Percentiles rank a stretch among this genome's conserved stretches.
Evolutionary conservation across 2,329 filamentous ascomycete species (phyloP).

Genomic region (Diplodia scrobiculata): DNA sequence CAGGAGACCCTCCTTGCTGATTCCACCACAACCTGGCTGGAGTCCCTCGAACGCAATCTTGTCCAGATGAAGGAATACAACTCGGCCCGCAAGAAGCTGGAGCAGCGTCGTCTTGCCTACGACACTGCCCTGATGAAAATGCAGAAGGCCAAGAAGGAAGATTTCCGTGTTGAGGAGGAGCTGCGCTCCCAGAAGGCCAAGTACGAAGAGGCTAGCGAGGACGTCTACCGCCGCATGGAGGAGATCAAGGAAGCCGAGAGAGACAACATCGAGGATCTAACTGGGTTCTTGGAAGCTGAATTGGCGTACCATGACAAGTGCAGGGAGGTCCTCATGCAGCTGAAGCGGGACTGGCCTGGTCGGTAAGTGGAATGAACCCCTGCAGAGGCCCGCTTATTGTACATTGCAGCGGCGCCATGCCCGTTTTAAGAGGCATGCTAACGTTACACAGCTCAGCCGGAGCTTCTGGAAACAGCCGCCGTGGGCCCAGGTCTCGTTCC

Average conservation of each 20-base stretch:
- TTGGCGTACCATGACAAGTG: constrained; percentile 90
- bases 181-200: constrained; percentile 88
- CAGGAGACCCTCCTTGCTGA: constrained; percentile 81
- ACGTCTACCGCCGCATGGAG: constrained; percentile 88
- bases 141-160: constrained; percentile 90
- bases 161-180: constrained; percentile 91
- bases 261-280: constrained; percentile 78
- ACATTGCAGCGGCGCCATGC: constrained; percentile 35
- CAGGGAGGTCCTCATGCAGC: constrained; percentile 73
- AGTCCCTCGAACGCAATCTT: constrained; percentile 84
- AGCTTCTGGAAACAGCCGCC: constrained; percentile 43
- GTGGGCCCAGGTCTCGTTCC: constrained; percentile 58
- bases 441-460: constrained; percentile 35
- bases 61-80: constrained; percentile 98
- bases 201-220: constrained; percentile 92
- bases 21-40: constrained; percentile 81
- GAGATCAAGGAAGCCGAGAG: constrained; percentile 91
- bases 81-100: constrained; percentile 91
- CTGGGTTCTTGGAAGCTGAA: constrained; percentile 81
- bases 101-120: constrained; percentile 83
- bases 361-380: constrained; percentile 49
- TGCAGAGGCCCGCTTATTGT: constrained; percentile 32
- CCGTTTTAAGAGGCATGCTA: constrained; percentile 30
- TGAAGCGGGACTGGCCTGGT: constrained; percentile 70
- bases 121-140: constrained; percentile 87